These are phyloP conservation scores for Pulveroboletus sp. DNA, from an alignment of 768 basidiomycete species.

Conservation along the genomic window DNA sequence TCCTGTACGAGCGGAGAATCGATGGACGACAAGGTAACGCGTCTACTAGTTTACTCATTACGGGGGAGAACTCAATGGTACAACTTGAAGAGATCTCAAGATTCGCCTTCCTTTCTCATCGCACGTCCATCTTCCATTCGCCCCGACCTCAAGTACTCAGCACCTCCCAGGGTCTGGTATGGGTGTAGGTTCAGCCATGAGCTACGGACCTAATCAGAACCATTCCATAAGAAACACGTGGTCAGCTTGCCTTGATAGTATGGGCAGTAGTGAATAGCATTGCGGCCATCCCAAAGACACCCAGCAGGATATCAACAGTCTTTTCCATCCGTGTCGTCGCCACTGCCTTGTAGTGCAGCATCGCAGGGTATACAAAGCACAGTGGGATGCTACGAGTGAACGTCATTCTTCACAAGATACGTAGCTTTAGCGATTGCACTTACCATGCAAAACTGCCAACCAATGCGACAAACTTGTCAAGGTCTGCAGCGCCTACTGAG, in stretches of 20 bases:
- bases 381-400: slow-evolving; percentile 68
- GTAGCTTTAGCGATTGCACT: slow-evolving; percentile 22
- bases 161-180: slow-evolving; percentile 36
- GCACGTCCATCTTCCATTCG: not conserved
- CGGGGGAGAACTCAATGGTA: slow-evolving; percentile 6
- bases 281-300: slow-evolving; percentile 70
- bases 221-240: not conserved
- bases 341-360: slow-evolving; percentile 89
- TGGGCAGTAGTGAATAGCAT: slow-evolving; percentile 79
- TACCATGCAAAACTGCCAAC: slow-evolving; percentile 94
- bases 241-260: slow-evolving; percentile 58
- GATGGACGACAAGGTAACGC: slow-evolving; percentile 8
- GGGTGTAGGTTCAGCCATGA: slow-evolving; percentile 50
- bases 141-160: slow-evolving; percentile 12
- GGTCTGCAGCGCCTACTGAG: slow-evolving; percentile 78
- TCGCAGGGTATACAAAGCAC: slow-evolving; percentile 91
- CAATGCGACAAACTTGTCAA: slow-evolving; percentile 95
- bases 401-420: slow-evolving; percentile 10
- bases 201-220: slow-evolving; percentile 34
- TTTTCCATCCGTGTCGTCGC: slow-evolving; percentile 70
- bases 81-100: slow-evolving; percentile 16
- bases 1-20: slow-evolving; percentile 22
- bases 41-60: slow-evolving; percentile 12
- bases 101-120: no score
- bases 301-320: slow-evolving; percentile 64